Evolutionary conservation across 2,329 filamentous ascomycete genomes (phyloP), one percentile per base, ranked within the genome.

Genomic region (Diplodia sapinea): DNA sequence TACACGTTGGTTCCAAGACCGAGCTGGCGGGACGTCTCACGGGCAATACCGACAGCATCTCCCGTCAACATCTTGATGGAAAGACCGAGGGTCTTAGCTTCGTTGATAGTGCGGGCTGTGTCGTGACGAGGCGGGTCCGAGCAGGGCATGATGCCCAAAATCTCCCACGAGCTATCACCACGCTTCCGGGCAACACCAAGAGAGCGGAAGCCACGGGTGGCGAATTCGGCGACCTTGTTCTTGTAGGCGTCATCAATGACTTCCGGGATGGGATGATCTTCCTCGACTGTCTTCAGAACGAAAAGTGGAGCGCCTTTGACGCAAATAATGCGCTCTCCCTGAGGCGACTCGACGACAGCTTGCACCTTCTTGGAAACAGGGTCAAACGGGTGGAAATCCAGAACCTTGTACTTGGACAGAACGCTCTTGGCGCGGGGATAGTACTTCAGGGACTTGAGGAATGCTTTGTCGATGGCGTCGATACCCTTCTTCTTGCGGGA

Each of bases 41-140:
- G 90, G 74, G 93, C 93, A 79, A 96, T 96, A 80, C 92, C 93
- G 78, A 96, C 93, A 72, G 93, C 92, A 78, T 96, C 93, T 86
- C 93, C 93, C 82, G 93, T 96, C 83, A 96, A 87, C 92, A 96
- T 96, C 87, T 96, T 96, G 82, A 96, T 93, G 73, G 91, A 93
- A 70, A 96, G 85, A 85, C 93, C 93, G 68, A 96, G 88, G 71
- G 84, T 86, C 86, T 95, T 94, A 76, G 93, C 93, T 82, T 96
- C 93, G 79, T 91, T 90, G 82, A 96, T 91, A 70, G 93, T 96
- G 79, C 92, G 91, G 75, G 89, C 92, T 73, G 93, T 96, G 77
- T 96, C 93, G 83, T 96, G 89, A 77, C 93, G 91, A 73, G 93
- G 93, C 74, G 93, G 93, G 79, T 96, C 93, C 74, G 90, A 92